Evolutionary conservation across 108 stramenopile genomes (phyloP), one percentile per base, ranked within the genome.

Genomic region (Parietichytrium sp.): DNA sequence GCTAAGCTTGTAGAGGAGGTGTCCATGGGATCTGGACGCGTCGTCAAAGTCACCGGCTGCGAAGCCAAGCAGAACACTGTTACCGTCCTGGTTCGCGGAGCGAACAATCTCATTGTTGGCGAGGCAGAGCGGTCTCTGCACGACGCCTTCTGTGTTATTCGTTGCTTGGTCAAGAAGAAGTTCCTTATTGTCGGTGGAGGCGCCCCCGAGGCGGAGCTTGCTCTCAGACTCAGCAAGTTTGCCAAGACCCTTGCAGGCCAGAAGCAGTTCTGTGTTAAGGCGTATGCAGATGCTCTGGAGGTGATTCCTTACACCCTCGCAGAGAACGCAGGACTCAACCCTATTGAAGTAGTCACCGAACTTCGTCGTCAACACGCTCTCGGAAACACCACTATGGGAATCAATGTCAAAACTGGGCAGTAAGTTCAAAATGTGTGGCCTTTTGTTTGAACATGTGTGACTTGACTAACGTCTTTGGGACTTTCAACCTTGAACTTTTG

Each of bases 71-170:
- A 95, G 48, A 88, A 87, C 77, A 98, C 88, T 13, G 54, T 72
- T 10, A 51, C 94, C 26, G 92, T 93, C 80, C 89, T 99, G 53
- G 88, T 99, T 54, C 92, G 98, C 25, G 98, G 98, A 20, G 94
- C 94, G 30, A 98, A 98, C 86, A 87, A 96, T 48, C 91, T 98
- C 72, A 97, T 99, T n/a, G 86, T 99, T 78, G 95, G 94, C 31
- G 98, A 99, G 91, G 96, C 97, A 29, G 94, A 96, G 83, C 94
- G 98, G 25, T 94, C 93, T 83, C 81, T 99, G 61, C 98, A 99
- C 86, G 98, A 99, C 91, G 98, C 98, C 29, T 97, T 98, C 79
- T 99, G 98, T 80, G 98, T 98, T 3, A 96, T 96, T 33, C 94
- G 98, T 29, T 92, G 91, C 13, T 85, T 98, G 79, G 96, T 99